A percentile compares a stretch with the other conserved stretches of the same genome.
Conservation (phyloP, 805 yeast species). For the Myxozyma geophila region DNA sequence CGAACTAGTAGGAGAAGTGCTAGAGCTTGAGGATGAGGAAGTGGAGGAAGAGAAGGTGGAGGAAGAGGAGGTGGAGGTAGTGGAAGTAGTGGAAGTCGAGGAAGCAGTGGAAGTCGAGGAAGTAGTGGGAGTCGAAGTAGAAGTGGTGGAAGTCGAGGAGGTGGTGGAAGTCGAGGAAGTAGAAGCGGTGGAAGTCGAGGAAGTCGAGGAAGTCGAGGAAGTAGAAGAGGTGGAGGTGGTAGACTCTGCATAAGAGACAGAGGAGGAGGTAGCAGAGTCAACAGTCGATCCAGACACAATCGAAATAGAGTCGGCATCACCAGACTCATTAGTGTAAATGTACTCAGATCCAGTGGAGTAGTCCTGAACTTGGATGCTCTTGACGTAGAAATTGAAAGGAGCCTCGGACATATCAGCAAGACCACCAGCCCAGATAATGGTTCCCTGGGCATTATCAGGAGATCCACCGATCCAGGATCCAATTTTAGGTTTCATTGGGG, state of each 20-base stretch:
- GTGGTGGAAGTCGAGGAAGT: constrained; percentile 1
- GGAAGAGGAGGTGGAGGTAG: constrained; percentile 26
- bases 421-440: constrained; percentile 81
- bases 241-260: constrained; percentile 24
- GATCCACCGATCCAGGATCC: constrained; percentile 61
- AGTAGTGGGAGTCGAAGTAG: constrained; percentile 4
- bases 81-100: constrained; percentile 11
- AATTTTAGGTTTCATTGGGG: constrained; percentile 78
- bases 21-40: constrained; percentile 13
- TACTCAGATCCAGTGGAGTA: constrained; percentile 56
- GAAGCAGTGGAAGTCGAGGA: background rate
- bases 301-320: constrained; percentile 49
- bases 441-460: constrained; percentile 57
- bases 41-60: constrained; percentile 29
- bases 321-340: constrained; percentile 49
- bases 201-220: constrained; percentile 7
- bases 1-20: constrained; percentile 18
- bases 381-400: constrained; percentile 65
- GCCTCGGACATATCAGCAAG: constrained; percentile 63
- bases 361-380: constrained; percentile 61
- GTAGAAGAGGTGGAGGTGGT: constrained; percentile 35
- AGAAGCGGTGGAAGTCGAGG: constrained; percentile 6
- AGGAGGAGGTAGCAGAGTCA: constrained; percentile 29
- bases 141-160: constrained; percentile 10
- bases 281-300: constrained; percentile 41